phyloP scores from a whole-genome alignment of 129 eudicot species.

The Kitagawia praeruptora region DNA sequence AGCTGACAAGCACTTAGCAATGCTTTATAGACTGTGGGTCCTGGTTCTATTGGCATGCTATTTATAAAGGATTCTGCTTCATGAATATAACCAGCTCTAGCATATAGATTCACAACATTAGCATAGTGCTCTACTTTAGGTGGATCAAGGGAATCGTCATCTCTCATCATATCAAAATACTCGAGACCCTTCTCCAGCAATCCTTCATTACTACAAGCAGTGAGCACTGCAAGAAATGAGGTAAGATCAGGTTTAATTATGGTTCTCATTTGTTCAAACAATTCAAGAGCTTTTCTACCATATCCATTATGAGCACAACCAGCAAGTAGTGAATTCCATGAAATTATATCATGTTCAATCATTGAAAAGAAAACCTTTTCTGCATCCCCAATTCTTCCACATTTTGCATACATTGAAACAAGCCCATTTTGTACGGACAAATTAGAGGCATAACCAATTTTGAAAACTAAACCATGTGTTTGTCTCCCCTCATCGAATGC shows the following conservation, averaged over 20 bases:
- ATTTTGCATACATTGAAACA: conserved; percentile 60
- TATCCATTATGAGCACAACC: conserved; percentile 56
- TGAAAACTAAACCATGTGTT: conserved; percentile 36
- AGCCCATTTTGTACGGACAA: conserved; percentile 46
- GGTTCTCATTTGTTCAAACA: conserved; percentile 51
- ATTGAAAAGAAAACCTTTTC: conserved; percentile 32
- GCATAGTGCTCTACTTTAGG: conserved; percentile 56
- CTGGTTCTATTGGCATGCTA: conserved; percentile 39
- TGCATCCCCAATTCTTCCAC: conserved; percentile 40
- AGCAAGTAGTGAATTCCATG: conserved; percentile 63
- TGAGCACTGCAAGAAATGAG: conserved; percentile 42
- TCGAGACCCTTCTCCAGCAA: conserved; percentile 48
- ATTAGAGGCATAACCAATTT: conserved; percentile 31
- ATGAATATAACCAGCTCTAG: conserved; percentile 44
- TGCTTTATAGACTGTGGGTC: conserved; percentile 45
- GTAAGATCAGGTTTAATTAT: conserved; percentile 38
- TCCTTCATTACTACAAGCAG: conserved; percentile 71
- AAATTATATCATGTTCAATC: conserved; percentile 29
- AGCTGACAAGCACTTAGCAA: conserved; percentile 50
- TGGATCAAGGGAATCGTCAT: conserved; percentile 25
- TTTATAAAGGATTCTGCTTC: conserved; percentile 52
- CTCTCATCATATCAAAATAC: conserved; percentile 44
- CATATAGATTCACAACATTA: conserved; percentile 57
- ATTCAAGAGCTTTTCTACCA: conserved; percentile 34
- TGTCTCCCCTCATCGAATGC: conserved; percentile 42